Base-by-base conservation (phyloP, 2,329 filamentous ascomycete genomes). In the Hypomyces perniciosus region DNA sequence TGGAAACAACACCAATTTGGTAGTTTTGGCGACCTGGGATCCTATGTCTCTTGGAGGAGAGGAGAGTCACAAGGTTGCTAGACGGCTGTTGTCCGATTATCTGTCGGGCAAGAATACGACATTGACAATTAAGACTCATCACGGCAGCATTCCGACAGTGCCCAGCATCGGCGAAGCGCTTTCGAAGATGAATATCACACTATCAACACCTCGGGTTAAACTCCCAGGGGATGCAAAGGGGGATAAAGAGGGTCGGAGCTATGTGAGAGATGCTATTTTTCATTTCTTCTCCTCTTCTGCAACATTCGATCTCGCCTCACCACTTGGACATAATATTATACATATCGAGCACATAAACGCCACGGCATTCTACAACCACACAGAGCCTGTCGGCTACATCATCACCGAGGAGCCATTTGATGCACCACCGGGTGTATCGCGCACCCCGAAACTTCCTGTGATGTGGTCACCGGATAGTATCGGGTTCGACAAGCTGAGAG, bases 281-380 rank as follows among this genome's bases (percentile, higher is more conserved):
- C 90, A 97, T 69, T 69, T 97, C 47, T 78, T 93, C 56, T 87
- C 88, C 12, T 95, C 90, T 1, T 90, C 90, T 0, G 92, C 92
- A 4, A 83, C 85, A 1, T 96, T 99, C 67, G 84, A 81, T 0
- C 77, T 97, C 26, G 77, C 84, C 37, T 96, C 91, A 0, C 93
- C 93, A 0, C 74, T 97, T 7, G 70, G 75, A 38, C 73, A 83
- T 52, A 86, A 86, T 46, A 89, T 83, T 1, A 69, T 97, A 13
- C 87, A 83, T 59, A 79, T 99, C 55, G 88, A 89, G 35, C 78
- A 76, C 46, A 79, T 97, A 60, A 86, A 95, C 62, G 92, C 92
- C 6, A 90, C 86, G 1, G 90, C 93, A 0, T 86, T 83, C 54
- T 95, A 95, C 67, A 90, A 95, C 56, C 80, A 87, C 54, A 87